Percentiles rank a stretch among this genome's conserved stretches.
These are phyloP conservation scores for Saccharum spontaneum DNA, from an alignment of 176 grass and related monocot genomes.

Conservation along the genomic window DNA sequence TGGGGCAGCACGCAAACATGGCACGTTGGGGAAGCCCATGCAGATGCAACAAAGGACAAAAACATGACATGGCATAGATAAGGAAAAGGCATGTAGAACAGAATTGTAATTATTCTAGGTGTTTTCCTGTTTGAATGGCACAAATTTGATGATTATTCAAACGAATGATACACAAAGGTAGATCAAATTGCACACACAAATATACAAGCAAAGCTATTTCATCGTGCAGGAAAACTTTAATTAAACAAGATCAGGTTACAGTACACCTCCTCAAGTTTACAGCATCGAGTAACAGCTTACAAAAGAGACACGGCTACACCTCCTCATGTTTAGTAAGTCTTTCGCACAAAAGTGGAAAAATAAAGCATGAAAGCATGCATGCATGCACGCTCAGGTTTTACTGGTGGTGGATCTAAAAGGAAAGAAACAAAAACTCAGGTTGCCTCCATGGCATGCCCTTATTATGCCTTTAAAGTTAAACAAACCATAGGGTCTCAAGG, in stretches of 20 bases:
- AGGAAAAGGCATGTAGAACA: background rate
- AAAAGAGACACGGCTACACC: background rate
- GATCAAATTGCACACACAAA: background rate
- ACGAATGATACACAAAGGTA: background rate
- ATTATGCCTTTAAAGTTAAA: conserved; percentile 27
- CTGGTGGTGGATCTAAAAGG: conserved; percentile 3
- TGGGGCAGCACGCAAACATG: too few relatives aligned
- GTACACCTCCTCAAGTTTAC: conserved; percentile 34
- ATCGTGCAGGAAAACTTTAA: conserved; percentile 7
- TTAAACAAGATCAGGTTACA: conserved; percentile 28
- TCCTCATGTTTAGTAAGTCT: conserved; percentile 27
- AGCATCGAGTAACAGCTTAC: background rate
- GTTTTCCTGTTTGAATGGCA: background rate
- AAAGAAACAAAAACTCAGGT: conserved; percentile 14
- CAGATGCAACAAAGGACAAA: too few relatives aligned
- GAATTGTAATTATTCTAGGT: background rate
- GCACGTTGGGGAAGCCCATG: too few relatives aligned
- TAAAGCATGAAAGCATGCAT: conserved; percentile 25
- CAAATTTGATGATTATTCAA: conserved; percentile 14
- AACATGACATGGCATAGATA: background rate
- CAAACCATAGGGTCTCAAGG: conserved; percentile 10
- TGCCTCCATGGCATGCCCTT: conserved; percentile 11
- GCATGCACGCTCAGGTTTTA: conserved; percentile 10
- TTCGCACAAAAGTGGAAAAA: conserved; percentile 24
- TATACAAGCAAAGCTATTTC: background rate